Evolutionary conservation across 306 rosid species (phyloP), one percentile per base, ranked within the genome.

Genomic region (Fragaria iinumae): DNA sequence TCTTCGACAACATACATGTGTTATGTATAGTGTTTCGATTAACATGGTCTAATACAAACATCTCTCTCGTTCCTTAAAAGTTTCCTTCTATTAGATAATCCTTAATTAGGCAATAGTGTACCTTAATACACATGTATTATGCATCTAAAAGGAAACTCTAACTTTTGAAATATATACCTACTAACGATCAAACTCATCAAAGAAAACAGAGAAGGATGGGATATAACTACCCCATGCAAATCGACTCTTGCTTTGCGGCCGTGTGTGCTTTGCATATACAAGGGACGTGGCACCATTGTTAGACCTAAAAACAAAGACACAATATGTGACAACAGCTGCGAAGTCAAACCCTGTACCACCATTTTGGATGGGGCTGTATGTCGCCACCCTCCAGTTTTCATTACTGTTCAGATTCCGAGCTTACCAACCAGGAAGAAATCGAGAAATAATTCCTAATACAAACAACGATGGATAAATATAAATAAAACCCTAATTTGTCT

Each of bases 341-440:
- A 76, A 76, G 84, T 79, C 82, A 81, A 82, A 82, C 47, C 59
- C 36, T 64, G 69, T 34, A 60, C 64, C 67, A 55, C 32, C 39
- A 67, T 18, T 50, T 62, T 76, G 45, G 71, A 72, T 65, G 76
- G 72, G 47, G 59, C 66, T 73, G 45, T 20, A 69, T 72, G 80
- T 81, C 84, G 27, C 13, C 59, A 73, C 80, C 38, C 49, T 76
- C 39, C 18, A 38, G 21, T 70, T 44, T 47, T 14, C 32, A 23
- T 20, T 68, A 60, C 56, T 72, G 52, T 80, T 80, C 68, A 41
- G 62, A 71, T 81, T 71, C 57, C 52, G 67, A 72, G 59, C 73
- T 55, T 77, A 75, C 76, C 79, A 25, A 82, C 83, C 78, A 75
- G 49, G 66, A 59, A 59, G 5, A 16, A 10, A 44, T 9, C 11